Evolutionary conservation across 1,284 basidiomycete species (phyloP).

Genomic region (Chalciporus sp.): DNA sequence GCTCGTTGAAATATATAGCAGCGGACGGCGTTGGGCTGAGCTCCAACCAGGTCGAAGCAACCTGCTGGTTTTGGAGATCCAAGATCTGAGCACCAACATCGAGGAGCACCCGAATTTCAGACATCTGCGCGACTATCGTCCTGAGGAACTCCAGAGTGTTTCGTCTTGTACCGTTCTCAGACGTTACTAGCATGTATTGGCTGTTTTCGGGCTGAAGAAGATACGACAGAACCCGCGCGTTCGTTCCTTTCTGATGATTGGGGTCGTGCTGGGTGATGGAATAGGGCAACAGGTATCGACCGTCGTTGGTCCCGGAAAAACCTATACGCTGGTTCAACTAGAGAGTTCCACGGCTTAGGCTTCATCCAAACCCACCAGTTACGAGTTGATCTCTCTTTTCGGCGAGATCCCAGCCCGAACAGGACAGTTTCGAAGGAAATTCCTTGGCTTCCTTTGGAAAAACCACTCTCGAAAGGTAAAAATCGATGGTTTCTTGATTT

Average conservation of each 20-base stretch:
- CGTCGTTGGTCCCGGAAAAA: conserved; percentile 62
- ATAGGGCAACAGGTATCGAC: conserved; percentile 48
- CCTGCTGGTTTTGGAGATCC: conserved; percentile 46
- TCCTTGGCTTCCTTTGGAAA: conserved; percentile 52
- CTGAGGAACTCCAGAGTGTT: conserved; percentile 38
- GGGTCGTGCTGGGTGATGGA: conserved; percentile 49
- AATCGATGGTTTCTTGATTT: conserved; percentile 48
- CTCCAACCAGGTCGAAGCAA: conserved; percentile 45
- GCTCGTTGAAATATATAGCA: conserved; percentile 50
- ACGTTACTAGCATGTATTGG: conserved; percentile 34
- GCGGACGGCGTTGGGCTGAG: conserved; percentile 37
- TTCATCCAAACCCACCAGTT: conserved; percentile 15
- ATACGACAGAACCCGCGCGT: conserved; percentile 49
- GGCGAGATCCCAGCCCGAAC: conserved; percentile 53
- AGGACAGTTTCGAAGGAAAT: conserved; percentile 46
- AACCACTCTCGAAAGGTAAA: conserved; percentile 49
- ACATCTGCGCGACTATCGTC: conserved; percentile 35
- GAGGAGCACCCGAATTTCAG: conserved; percentile 46
- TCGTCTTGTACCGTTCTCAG: conserved; percentile 22
- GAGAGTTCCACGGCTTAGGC: neutral
- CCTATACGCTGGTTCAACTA: conserved; percentile 38
- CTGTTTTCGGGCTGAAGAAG: conserved; percentile 49
- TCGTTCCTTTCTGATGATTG: conserved; percentile 45
- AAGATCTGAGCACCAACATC: conserved; percentile 63
- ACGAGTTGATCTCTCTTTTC: conserved; percentile 33